Base-by-base conservation (phyloP, 2,329 filamentous ascomycete species). In the Fusarium pininemorale region DNA sequence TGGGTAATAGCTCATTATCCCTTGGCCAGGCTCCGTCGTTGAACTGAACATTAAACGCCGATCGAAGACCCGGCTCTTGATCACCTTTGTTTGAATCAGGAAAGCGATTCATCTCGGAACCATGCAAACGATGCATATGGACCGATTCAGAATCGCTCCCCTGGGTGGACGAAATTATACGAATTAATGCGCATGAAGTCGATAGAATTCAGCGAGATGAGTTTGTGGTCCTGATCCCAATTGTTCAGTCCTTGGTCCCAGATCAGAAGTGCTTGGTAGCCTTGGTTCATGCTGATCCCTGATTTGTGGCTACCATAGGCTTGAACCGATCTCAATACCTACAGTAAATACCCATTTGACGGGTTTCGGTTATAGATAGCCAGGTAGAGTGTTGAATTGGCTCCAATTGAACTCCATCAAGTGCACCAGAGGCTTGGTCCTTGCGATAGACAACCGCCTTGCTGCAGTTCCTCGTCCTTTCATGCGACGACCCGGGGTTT, bases 51-150 rank as follows among this genome's bases (percentile, higher is more conserved):
- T 68, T 66, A 72, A 70, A 75, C 80, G 79, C 79, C 79, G 79
- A 78, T 80, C 80, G 77, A 79, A 68, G 75, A 75, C 77, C 77
- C 77, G 79, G 79, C 63, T 74, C 78, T 78, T 77, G 68, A 56
- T 60, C 70, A 74, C 59, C 42, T 75, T 69, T 73, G 61, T 64
- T 61, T 71, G 69, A 73, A 74, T 72, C 62, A 63, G 57, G 70
- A 70, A 67, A 68, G 63, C 71, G 63, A 74, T 70, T 75, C 69
- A 77, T 77, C 70, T 76, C 63, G 69, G 74, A 69, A 77, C 71
- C 61, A 74, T 68, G 66, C 53, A 78, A 63, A 72, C 53, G 63
- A 61, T 60, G 56, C 67, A 67, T 69, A 78, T 75, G 44, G 68
- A 56, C 65, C 59, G 53, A 73, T 63, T 73, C 56, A 66, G 64